Conservation (phyloP, 2,329 filamentous ascomycete genomes). For the Cryphonectria carpinicola region DNA sequence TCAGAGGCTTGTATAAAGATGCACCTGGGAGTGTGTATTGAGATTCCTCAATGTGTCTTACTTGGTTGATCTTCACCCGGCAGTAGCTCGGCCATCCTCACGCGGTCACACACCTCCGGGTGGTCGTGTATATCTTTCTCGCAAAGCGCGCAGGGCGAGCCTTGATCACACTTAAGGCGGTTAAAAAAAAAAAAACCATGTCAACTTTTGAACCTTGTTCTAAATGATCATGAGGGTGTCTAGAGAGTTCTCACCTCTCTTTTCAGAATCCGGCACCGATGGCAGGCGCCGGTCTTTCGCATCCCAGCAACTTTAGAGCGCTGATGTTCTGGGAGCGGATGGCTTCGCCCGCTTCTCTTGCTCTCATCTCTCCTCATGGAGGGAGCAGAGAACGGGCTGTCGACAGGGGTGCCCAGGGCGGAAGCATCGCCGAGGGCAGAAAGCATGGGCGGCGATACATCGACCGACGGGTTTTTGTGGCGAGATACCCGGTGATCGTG, state of each 20-base stretch:
- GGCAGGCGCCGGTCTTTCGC: constrained; percentile 22
- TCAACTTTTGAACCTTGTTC: neutral
- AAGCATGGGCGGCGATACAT: neutral
- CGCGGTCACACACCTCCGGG: constrained; percentile 20
- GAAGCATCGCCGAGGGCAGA: neutral
- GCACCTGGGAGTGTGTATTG: neutral
- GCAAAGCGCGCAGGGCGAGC: constrained; percentile 19
- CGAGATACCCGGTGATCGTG: neutral
- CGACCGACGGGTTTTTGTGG: neutral
- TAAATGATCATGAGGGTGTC: neutral
- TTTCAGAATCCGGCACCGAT: constrained; percentile 23
- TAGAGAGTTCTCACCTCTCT: constrained; percentile 16
- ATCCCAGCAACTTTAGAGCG: constrained; percentile 20
- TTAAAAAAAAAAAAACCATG: neutral
- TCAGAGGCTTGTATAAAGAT: neutral
- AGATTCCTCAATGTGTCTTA: constrained; percentile 8
- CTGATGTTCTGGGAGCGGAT: constrained; percentile 1
- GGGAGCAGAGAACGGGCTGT: neutral
- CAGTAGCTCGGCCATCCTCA: constrained; percentile 12
- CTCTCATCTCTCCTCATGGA: constrained; percentile 19
- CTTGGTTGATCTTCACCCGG: constrained; percentile 2
- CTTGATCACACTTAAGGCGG: constrained; percentile 18
- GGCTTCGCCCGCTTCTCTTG: constrained; percentile 12
- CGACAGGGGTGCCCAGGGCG: neutral
- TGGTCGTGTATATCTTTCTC: constrained; percentile 9